A percentile compares a stretch with the other conserved stretches of the same genome.
phyloP scores from a whole-genome alignment of 495 filamentous ascomycete species.

The Hypomontagnella submonticulosa region DNA sequence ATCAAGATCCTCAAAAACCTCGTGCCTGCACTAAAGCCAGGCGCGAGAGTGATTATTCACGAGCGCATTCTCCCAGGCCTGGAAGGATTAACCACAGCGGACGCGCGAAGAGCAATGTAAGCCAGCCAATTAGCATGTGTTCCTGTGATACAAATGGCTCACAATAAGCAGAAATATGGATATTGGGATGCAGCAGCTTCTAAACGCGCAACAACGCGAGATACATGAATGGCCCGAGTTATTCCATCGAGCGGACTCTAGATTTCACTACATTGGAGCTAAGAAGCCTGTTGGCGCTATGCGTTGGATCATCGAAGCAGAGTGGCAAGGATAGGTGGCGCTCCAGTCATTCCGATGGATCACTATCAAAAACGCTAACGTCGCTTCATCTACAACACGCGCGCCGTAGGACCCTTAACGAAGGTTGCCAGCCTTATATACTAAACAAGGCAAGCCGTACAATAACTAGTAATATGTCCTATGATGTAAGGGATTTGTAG shows the following conservation, averaged over 20 bases:
- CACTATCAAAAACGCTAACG: no score
- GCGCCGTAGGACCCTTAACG: no score
- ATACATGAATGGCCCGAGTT: slow-evolving; percentile 42
- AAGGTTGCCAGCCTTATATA: no score
- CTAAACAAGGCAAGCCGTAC: no score
- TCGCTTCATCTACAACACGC: no score
- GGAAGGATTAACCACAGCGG: slow-evolving; percentile 24
- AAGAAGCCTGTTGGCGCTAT: slow-evolving; percentile 21
- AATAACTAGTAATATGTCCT: no score
- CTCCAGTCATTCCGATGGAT: no score
- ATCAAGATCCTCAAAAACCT: slow-evolving; percentile 56
- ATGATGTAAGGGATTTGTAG: no score
- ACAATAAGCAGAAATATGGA: slow-evolving; percentile 31
- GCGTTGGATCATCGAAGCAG: slow-evolving; percentile 43
- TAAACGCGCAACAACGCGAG: slow-evolving; percentile 39
- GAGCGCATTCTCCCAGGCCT: slow-evolving; percentile 54
- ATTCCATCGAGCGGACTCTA: slow-evolving; percentile 32
- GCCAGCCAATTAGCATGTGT: background rate
- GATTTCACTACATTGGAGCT: slow-evolving; percentile 36
- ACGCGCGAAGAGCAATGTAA: slow-evolving; percentile 39
- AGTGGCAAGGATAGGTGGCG: slow-evolving; percentile 33
- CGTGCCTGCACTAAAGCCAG: slow-evolving; percentile 52
- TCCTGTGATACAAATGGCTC: background rate
- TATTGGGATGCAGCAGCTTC: slow-evolving; percentile 40
- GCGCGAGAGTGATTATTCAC: slow-evolving; percentile 54